These are phyloP conservation scores for Eleusine coracana DNA, from an alignment of 176 grass and related monocot species.

Conservation along the genomic window DNA sequence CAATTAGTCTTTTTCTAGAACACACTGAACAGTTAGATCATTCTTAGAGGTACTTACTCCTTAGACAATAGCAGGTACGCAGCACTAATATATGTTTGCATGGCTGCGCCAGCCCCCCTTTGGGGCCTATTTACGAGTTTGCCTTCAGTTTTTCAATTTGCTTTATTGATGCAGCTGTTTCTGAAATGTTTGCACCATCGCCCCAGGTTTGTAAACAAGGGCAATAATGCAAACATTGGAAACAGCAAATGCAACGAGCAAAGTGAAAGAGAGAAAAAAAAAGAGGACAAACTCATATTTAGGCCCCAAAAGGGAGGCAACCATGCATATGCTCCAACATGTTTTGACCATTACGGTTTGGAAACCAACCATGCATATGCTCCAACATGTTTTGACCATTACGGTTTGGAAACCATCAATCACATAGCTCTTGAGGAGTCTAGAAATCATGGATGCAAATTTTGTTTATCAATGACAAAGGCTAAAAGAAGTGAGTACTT, in stretches of 20 bases:
- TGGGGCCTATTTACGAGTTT: too few species aligned
- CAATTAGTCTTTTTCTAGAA: neutral
- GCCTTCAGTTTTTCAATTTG: too few species aligned
- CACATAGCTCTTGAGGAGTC: neutral
- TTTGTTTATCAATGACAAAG: constrained; percentile 25
- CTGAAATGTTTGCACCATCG: too few species aligned
- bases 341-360: neutral
- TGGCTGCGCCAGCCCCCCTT: too few species aligned
- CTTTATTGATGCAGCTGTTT: too few species aligned
- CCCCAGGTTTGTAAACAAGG: too few species aligned
- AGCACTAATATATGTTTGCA: constrained; percentile 17
- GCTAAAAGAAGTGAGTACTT: constrained; percentile 43
- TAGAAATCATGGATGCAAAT: constrained; percentile 2
- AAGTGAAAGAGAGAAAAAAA: too few species aligned
- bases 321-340: neutral
- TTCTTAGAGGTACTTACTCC: constrained; percentile 1
- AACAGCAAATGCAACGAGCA: too few species aligned
- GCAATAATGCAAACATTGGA: too few species aligned
- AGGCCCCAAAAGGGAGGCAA: too few species aligned
- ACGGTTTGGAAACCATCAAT: neutral
- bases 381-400: neutral
- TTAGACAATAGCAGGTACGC: constrained; percentile 14
- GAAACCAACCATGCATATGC: too few species aligned
- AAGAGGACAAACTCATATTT: neutral
- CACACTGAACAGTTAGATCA: neutral